phyloP scores from a whole-genome alignment of 192 early-diverging fungal species.

The Podochytrium sp. region DNA sequence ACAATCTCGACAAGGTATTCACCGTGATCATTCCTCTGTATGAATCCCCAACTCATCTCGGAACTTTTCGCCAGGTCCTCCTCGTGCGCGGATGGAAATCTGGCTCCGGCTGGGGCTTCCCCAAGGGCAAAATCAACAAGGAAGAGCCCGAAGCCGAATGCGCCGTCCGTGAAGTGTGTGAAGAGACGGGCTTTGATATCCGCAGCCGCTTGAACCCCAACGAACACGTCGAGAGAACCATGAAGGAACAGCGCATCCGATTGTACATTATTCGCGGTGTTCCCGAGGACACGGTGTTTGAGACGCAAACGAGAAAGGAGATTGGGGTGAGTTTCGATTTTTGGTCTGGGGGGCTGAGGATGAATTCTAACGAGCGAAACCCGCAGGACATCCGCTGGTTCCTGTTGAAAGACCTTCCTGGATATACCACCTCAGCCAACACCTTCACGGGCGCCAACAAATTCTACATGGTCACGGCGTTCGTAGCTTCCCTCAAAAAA shows the following conservation, averaged over 20 bases:
- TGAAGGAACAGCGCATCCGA: constrained; percentile 87
- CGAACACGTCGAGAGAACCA: constrained; percentile 85
- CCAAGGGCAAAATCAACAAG: constrained; percentile 98
- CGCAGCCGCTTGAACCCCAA: constrained; percentile 63
- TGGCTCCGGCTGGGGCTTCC: constrained; percentile 94
- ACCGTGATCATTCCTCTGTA: neutral
- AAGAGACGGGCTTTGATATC: constrained; percentile 95
- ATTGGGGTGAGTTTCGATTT: constrained; percentile 72
- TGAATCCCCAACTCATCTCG: neutral
- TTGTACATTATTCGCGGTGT: constrained; percentile 92
- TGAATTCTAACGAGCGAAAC: neutral
- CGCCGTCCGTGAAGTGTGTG: constrained; percentile 81
- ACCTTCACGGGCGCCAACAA: constrained; percentile 30
- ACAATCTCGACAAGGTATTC: constrained; percentile 70
- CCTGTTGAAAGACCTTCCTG: constrained; percentile 44
- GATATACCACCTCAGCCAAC: constrained; percentile 37
- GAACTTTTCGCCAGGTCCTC: constrained; percentile 50
- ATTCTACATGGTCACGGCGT: constrained; percentile 58
- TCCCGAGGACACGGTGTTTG: constrained; percentile 77
- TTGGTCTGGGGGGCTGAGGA: neutral
- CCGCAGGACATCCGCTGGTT: constrained; percentile 56
- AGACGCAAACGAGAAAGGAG: constrained; percentile 88
- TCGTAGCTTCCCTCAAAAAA: constrained; percentile 41
- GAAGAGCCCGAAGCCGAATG: constrained; percentile 87
- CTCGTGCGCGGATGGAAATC: constrained; percentile 94